Base-by-base conservation (phyloP, 2,329 filamentous ascomycete genomes). In the Arthrobotrys musiformis region DNA sequence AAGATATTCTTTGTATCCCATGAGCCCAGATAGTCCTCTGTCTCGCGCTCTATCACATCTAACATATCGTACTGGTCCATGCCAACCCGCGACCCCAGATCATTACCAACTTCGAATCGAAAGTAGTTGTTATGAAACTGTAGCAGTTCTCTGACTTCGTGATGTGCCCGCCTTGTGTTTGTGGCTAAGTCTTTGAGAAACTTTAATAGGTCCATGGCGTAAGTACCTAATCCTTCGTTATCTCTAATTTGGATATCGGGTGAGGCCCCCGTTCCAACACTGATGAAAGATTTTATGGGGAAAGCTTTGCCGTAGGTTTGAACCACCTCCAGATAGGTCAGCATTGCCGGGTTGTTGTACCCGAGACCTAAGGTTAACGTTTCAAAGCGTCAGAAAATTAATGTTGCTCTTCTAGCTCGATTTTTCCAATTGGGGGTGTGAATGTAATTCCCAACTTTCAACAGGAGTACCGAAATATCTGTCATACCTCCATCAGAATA, bases 71-170 rank as follows among this genome's bases (percentile, higher is more conserved):
- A 4, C 13, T 30, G 28, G n/a, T 56, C 50, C 50, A 56, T 35
- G 11, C 50, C 50, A 56, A 56, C 28, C n/a, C 50, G 50, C 2
- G 50, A 56, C 5, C 50, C 50, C 30, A 56, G 17, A 26, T 56
- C 50, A 15, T 56, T 56, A 7, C 50, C 50, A 2, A 56, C 50
- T 11, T 56, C 50, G 2, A 56, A 56, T 8, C 50, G 28, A 9
- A 56, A 56, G 30, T 56, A 56, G 50, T 35, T 56, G 30, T 56
- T 56, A 4, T 28, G 37, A 22, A 56, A 56, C 50, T 56, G 50
- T 7, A 56, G 37, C 28, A 56, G n/a, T 7, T 56, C 50, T 13
- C 8, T 56, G 22, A 56, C 50, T 13, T 56, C 50, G 13, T 56
- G 50, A 56, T 56, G 50, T 4, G 50, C 50, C 26, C 50, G 35